These are phyloP conservation scores for Rhododendron williamsianum DNA, from an alignment of 148 eudicot genomes.

Conservation along the genomic window DNA sequence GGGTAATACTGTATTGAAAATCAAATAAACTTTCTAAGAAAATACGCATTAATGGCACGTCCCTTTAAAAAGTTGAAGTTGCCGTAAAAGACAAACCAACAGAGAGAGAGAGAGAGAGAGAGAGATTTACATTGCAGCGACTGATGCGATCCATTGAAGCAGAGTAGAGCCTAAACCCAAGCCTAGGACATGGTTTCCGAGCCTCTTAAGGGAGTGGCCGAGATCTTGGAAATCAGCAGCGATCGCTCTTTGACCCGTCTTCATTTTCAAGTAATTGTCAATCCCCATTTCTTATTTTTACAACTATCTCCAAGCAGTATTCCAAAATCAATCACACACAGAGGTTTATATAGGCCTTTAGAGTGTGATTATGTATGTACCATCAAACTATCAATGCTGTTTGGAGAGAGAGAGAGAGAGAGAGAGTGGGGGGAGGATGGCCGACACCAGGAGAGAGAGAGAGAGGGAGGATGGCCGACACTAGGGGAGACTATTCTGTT, in stretches of 20 bases:
- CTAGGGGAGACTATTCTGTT: too few relatives aligned
- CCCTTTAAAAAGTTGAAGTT: too few relatives aligned
- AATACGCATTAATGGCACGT: too few relatives aligned
- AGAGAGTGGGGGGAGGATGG: too few relatives aligned
- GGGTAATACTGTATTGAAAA: too few relatives aligned
- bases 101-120: conserved; percentile 12
- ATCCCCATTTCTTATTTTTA: conserved; percentile 20
- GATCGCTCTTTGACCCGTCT: conserved; percentile 24
- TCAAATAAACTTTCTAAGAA: too few relatives aligned
- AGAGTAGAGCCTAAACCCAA: conserved; percentile 32
- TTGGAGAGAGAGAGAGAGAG: neutral
- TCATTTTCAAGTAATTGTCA: conserved; percentile 38
- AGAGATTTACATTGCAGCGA: conserved; percentile 45
- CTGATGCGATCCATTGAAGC: conserved; percentile 53
- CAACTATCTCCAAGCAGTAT: neutral
- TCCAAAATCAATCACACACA: neutral
- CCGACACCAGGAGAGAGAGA: too few relatives aligned
- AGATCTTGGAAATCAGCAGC: conserved; percentile 38
- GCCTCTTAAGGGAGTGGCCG: conserved; percentile 27
- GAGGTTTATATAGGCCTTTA: neutral
- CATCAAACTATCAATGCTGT: neutral
- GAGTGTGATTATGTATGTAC: neutral
- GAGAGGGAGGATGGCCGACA: too few relatives aligned
- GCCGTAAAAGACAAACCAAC: neutral
- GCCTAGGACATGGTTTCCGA: conserved; percentile 35